These are phyloP conservation scores for Barnettozyma vustinii DNA, from an alignment of 805 yeast genomes.

Conservation along the genomic window DNA sequence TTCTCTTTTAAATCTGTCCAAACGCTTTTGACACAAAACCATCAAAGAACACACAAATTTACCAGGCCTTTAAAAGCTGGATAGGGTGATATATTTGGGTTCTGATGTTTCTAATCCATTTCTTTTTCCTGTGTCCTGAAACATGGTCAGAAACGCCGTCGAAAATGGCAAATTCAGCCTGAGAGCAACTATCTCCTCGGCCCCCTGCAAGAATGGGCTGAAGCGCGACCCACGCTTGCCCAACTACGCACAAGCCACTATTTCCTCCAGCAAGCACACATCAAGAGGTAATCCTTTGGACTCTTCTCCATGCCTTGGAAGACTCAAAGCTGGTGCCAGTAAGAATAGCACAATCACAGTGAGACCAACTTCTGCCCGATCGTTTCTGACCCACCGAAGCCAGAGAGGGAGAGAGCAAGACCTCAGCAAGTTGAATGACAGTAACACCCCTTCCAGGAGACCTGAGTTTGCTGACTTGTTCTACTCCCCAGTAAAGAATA, in stretches of 20 bases:
- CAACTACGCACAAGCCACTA: slow-evolving; percentile 21
- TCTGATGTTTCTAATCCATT: background rate
- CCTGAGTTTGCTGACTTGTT: slow-evolving; percentile 1
- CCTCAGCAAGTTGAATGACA: background rate
- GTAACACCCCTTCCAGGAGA: background rate
- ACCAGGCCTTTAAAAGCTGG: background rate
- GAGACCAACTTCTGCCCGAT: background rate
- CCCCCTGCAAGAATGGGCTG: background rate
- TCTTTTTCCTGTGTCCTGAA: background rate
- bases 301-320: background rate
- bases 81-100: background rate
- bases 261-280: slow-evolving; percentile 11
- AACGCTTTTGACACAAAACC: slow-evolving; percentile 6
- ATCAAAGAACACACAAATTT: background rate
- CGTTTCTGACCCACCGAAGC: background rate
- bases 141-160: background rate
- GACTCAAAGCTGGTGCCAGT: slow-evolving; percentile 3
- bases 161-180: background rate
- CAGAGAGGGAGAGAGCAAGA: background rate
- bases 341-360: background rate
- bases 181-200: background rate
- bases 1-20: background rate
- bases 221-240: slow-evolving; percentile 8
- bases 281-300: background rate
- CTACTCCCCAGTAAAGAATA: background rate